Base-by-base conservation (phyloP, 179 eudicot species). In the Sideroxylon spinosum region DNA sequence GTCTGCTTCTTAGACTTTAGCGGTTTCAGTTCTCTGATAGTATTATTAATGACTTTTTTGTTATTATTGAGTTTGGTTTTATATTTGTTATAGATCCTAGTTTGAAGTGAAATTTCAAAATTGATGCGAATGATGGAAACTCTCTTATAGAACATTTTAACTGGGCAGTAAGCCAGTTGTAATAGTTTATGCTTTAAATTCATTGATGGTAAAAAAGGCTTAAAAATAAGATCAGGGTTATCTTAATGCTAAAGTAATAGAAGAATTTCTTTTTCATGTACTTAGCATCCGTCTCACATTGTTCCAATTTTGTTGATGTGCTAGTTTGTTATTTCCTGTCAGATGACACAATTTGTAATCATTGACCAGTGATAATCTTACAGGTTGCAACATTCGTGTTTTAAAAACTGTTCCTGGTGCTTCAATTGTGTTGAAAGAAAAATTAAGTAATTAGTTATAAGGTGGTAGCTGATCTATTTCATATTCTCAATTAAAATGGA, bases 231-330 rank as follows among this genome's bases (percentile, higher is more conserved):
- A 37, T 37, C 44, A 37, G 44, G 44, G 44, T 25, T 3, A 17
- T 12, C 5, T 23, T 37, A 19, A 7, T 20, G 17, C 0, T 53
- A 23, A 4, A 44, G 60, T 22, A n/a, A 23, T 13, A 2, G 7
- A 19, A 50, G 26, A 50, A 1, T 49, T 23, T 49, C 32, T 49
- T 14, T 37, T 37, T n/a, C 14, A 71, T 17, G 1, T 19, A 1
- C 25, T 17, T 13, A 12, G 37, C 56, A 62, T 75, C 78, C 16
- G 23, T 75, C 11, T 44, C 29, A 62, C 25, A 26, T 64, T 46
- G 23, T 48, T 75, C 61, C 44, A 76, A 63, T 29, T 76, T 25
- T 50, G 37, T 26, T 49, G 71, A 64, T 53, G 65, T 64, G 71
- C 20, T 29, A 63, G 28, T 26, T 64, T 65, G 44, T 26, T 76